Evolutionary conservation across 345 rosid species (phyloP).

Genomic region (Brassica cretica): DNA sequence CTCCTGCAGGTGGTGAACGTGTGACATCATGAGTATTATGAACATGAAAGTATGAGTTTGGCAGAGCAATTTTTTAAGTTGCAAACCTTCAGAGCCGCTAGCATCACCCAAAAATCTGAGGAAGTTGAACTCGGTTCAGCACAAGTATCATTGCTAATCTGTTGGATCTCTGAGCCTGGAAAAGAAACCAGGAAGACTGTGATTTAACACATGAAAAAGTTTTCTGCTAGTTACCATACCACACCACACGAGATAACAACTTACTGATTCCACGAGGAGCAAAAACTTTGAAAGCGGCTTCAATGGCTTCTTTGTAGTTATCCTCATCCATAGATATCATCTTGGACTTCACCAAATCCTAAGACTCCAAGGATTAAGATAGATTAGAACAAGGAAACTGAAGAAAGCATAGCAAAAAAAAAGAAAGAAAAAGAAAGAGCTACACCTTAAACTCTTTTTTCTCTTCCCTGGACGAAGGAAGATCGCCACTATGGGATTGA

Average conservation of each 20-base stretch:
- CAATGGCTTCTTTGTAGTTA: conserved; percentile 90
- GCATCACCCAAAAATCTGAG: conserved; percentile 97
- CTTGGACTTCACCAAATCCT: conserved; percentile 82
- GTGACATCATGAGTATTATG: too few species aligned
- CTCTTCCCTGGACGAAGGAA: conserved; percentile 90
- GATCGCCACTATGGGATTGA: conserved; percentile 61
- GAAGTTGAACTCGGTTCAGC: conserved; percentile 65
- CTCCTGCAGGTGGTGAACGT: conserved; percentile 52
- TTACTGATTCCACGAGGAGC: conserved; percentile 90
- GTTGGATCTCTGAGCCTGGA: conserved; percentile 68
- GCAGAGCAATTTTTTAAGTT: conserved; percentile 26
- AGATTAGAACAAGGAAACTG: conserved; percentile 24
- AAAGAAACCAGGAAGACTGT: conserved; percentile 20
- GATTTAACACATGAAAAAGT: not conserved
- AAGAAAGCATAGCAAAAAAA: too few species aligned
- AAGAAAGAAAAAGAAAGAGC: too few species aligned
- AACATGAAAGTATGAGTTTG: not conserved
- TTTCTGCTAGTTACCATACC: not conserved
- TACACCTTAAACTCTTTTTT: conserved; percentile 85
- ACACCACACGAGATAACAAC: conserved; percentile 36
- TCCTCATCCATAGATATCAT: conserved; percentile 79
- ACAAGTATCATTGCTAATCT: conserved; percentile 61
- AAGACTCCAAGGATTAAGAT: conserved; percentile 32
- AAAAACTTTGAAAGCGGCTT: conserved; percentile 89
- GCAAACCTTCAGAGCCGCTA: conserved; percentile 88